Conservation (phyloP, 2,329 filamentous ascomycete genomes). For the Aspergillus transmontanensis region DNA sequence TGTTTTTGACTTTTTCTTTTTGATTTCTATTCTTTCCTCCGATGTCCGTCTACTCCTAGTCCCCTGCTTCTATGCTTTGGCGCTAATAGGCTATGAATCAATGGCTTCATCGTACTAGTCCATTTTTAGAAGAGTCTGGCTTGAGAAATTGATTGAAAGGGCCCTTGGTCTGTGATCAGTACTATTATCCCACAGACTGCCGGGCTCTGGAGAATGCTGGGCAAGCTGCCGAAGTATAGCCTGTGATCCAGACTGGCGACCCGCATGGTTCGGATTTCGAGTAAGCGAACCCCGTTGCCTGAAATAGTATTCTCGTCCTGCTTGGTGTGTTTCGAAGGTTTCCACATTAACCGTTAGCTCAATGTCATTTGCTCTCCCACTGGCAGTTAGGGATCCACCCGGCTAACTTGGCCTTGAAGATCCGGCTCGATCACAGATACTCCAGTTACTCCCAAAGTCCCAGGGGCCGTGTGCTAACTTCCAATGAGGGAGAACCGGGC, state of each 20-base stretch:
- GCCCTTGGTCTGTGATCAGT: slow-evolving; percentile 1
- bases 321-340: slow-evolving; percentile 25
- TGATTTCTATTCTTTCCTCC: not conserved
- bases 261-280: slow-evolving; percentile 18
- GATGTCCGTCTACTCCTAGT: not conserved
- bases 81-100: slow-evolving; percentile 1
- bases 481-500: slow-evolving; percentile 18
- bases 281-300: slow-evolving; percentile 21
- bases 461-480: slow-evolving; percentile 9
- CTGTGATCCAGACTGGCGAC: slow-evolving; percentile 6
- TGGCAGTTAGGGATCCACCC: slow-evolving; percentile 24
- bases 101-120: not conserved
- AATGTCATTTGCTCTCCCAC: slow-evolving; percentile 17
- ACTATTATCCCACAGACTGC: slow-evolving; percentile 4
- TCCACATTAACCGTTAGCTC: slow-evolving; percentile 22
- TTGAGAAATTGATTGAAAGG: not conserved
- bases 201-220: slow-evolving; percentile 1
- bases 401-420: slow-evolving; percentile 24
- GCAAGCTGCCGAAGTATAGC: slow-evolving; percentile 4
- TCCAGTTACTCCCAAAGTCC: slow-evolving; percentile 9
- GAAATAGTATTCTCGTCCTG: slow-evolving; percentile 26
- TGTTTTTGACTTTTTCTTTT: not conserved
- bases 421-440: slow-evolving; percentile 24
- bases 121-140: not conserved
- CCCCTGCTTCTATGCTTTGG: not conserved